Base-by-base conservation (phyloP, 257 asterid genomes). In the Lycium ferocissimum region DNA sequence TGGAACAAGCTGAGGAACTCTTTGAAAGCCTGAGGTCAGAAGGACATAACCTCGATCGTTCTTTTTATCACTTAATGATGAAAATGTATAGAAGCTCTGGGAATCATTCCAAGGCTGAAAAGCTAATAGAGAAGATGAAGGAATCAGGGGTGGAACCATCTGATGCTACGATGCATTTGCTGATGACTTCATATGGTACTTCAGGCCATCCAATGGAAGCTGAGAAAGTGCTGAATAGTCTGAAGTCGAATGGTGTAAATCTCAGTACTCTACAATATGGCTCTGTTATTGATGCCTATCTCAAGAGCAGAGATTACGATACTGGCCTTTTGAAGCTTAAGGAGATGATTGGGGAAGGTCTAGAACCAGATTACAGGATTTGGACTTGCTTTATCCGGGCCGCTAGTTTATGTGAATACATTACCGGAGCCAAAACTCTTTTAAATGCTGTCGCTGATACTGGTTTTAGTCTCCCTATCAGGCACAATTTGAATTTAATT, bases 61-160 rank as follows among this genome's bases (percentile, higher is more conserved):
- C 98, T 9, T 93, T 96, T 86, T 96, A 94, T 88, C 99, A 96
- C 88, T 87, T 96, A 89, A 96, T 96, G 99, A 95, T 96, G 98
- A 96, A 94, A 89, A 91, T 96, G 95, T 96, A 94, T 80, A 87
- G 99, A 92, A 92, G 84, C 82, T 91, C 91, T 2, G 97, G 93
- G 10, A 86, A 94, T 85, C 95, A 93, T 80, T 85, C 90, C 53
- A 90, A 96, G 90, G 98, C 99, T 53, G 98, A 95, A 90, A 85
- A 89, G 57, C 85, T 96, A 87, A 88, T 95, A 49, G 90, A 73
- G 85, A 91, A 88, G 83, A 96, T 96, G 99, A 90, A 95, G 90
- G 97, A 94, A 91, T 91, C 97, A n/a, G 98, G 97, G 85, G 72
- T 95, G 57, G 94, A 94, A 85, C 98, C 99, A 80, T 90, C 92